phyloP scores from a whole-genome alignment of 2,329 filamentous ascomycete species.

The Mycogone perniciosa region DNA sequence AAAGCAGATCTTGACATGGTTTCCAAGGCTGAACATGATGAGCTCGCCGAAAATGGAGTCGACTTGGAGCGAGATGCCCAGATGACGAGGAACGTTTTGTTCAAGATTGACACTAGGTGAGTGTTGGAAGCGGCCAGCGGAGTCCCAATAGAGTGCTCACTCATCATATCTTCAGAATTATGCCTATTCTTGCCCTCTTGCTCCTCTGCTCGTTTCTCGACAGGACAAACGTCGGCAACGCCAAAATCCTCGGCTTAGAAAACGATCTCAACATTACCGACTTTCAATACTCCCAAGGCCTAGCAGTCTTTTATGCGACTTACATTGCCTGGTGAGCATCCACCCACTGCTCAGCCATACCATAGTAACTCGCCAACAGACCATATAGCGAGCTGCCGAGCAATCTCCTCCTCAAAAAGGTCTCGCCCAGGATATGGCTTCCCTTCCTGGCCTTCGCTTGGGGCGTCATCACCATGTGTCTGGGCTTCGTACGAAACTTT shows the following conservation, averaged over 20 bases:
- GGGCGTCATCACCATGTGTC: conserved; percentile 53
- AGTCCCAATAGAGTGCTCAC: conserved; percentile 1
- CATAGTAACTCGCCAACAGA: conserved; percentile 1
- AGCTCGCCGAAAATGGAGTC: conserved; percentile 13
- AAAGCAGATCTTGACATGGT: conserved; percentile 11
- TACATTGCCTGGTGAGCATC: conserved; percentile 50
- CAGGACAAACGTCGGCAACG: conserved; percentile 68
- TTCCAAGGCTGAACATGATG: conserved; percentile 17
- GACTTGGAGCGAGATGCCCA: conserved; percentile 9
- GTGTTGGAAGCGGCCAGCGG: background rate
- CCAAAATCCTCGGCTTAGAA: conserved; percentile 58
- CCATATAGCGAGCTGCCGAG: conserved; percentile 51
- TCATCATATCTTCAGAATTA: conserved; percentile 37
- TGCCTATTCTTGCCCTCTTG: conserved; percentile 56
- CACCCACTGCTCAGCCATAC: background rate
- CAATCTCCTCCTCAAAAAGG: conserved; percentile 56
- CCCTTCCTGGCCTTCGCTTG: conserved; percentile 49
- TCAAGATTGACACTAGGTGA: conserved; percentile 25
- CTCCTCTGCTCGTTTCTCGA: conserved; percentile 61
- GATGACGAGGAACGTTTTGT: conserved; percentile 21
- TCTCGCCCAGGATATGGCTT: conserved; percentile 55
- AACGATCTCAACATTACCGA: conserved; percentile 51
- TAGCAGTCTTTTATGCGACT: conserved; percentile 59
- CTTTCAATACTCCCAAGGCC: conserved; percentile 56
- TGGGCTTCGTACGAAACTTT: conserved; percentile 48